Base-by-base conservation (phyloP, 495 filamentous ascomycete genomes). In the Aspergillus affinis region DNA sequence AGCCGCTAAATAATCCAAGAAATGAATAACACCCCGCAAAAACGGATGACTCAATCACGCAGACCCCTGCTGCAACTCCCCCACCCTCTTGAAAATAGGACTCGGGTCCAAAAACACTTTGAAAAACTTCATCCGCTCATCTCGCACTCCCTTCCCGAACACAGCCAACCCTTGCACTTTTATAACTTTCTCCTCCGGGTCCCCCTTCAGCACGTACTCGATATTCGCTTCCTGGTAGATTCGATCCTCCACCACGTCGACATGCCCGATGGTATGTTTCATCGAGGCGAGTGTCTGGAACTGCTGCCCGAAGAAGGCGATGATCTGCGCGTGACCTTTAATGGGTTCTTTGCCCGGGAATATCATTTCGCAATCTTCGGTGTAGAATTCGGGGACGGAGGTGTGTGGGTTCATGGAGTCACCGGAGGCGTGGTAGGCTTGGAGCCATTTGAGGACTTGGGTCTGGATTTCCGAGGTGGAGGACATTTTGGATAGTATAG, bases 251-350 rank as follows among this genome's bases (percentile, higher is more conserved):
- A 15, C 36, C 8, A 41, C 13, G 12, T 41, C 36, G 12, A 41
- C 6, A 61, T 52, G 50, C 19, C 50, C 21, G 50, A 52, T 32
- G 23, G 50, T 52, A 10, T 52, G 50, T 30, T 52, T 52, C 50
- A 52, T 52, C 23, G 26, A 29, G 8, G 19, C 20, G 21, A 52
- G 9, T 1, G 32, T 18, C 20, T n/a, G 26, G 50, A 27, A 27
- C 23, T 52, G 50, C 4, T 30, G 50, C 21, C 32, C 30, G 50
- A 17, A 52, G 50, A 52, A 52, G 26, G 19, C 23, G 50, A 52
- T 27, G 50, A 52, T 52, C 50, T 21, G 7, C 23, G 26, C 50
- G 19, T 52, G 50, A 1, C 50, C 50, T 15, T 27, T 52, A 26
- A 52, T 26, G 23, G 23, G 26, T 2, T 23, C 4, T 15, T 19